phyloP scores from a whole-genome alignment of 805 yeast genomes.

The Tetrapisispora phaffii region DNA sequence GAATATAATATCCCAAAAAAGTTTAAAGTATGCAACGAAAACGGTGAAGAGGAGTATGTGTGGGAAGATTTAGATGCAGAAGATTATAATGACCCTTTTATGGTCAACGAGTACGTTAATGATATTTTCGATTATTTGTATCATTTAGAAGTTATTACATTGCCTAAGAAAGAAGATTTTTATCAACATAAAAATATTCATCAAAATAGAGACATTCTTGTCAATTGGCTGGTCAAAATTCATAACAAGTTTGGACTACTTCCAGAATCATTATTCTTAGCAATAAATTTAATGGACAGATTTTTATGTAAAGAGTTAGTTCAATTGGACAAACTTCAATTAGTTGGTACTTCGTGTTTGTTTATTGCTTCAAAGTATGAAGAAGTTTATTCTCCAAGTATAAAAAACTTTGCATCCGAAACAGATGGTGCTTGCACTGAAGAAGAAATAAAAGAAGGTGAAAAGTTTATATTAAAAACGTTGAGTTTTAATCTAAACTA shows the following conservation, averaged over 20 bases:
- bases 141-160: slow-evolving; percentile 58
- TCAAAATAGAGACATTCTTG: slow-evolving; percentile 59
- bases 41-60: slow-evolving; percentile 31
- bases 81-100: slow-evolving; percentile 70
- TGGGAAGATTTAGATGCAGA: slow-evolving; percentile 78
- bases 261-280: slow-evolving; percentile 79
- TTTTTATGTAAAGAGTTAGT: slow-evolving; percentile 70
- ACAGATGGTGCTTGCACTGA: slow-evolving; percentile 78
- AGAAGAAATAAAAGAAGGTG: slow-evolving; percentile 79
- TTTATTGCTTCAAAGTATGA: slow-evolving; percentile 90
- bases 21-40: slow-evolving; percentile 25
- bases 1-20: slow-evolving; percentile 29
- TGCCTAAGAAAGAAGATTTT: slow-evolving; percentile 42
- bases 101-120: slow-evolving; percentile 87
- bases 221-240: slow-evolving; percentile 91
- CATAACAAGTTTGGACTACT: slow-evolving; percentile 73
- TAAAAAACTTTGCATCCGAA: slow-evolving; percentile 75
- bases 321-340: slow-evolving; percentile 70
- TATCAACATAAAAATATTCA: slow-evolving; percentile 36
- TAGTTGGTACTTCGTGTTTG: slow-evolving; percentile 76
- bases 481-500: slow-evolving; percentile 70
- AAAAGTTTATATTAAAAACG: slow-evolving; percentile 65
- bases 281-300: slow-evolving; percentile 81
- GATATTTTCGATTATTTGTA: slow-evolving; percentile 78
- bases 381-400: slow-evolving; percentile 84